A percentile compares a stretch with the other conserved stretches of the same genome.
phyloP scores from a whole-genome alignment of 306 rosid species.

The Herpetospermum pedunculosum region DNA sequence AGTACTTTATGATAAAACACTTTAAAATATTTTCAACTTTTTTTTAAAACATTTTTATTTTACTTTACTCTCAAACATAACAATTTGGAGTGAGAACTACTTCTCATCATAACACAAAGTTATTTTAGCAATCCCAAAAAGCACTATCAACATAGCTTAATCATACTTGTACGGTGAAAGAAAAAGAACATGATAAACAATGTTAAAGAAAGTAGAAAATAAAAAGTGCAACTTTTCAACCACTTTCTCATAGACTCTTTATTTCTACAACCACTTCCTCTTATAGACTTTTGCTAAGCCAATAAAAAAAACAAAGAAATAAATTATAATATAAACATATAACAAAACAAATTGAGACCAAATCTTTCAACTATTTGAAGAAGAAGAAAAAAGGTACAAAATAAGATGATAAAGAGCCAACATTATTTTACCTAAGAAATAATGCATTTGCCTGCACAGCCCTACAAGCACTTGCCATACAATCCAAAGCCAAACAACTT shows the following conservation, averaged over 20 bases:
- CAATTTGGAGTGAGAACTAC: neutral
- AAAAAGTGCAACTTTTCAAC: too few relatives aligned
- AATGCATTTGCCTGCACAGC: neutral
- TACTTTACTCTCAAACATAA: too few relatives aligned
- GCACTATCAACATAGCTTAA: neutral
- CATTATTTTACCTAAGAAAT: neutral
- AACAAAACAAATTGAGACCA: neutral
- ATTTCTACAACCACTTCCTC: neutral
- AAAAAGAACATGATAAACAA: neutral
- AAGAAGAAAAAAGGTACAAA: too few relatives aligned
- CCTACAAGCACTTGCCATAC: neutral
- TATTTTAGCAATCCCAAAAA: neutral
- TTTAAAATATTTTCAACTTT: neutral
- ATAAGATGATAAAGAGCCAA: neutral
- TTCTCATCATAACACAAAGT: neutral
- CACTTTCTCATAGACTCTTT: neutral
- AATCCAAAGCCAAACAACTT: neutral
- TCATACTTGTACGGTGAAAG: neutral
- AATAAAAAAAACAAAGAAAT: neutral
- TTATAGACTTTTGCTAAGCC: neutral
- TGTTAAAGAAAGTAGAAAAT: neutral
- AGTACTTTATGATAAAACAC: neutral
- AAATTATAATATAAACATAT: neutral
- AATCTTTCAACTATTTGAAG: neutral
- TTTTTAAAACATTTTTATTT: too few relatives aligned